A percentile compares a stretch with the other conserved stretches of the same genome.
Conservation (phyloP, 208 protist species). For the Leishmania tarentolae region DNA sequence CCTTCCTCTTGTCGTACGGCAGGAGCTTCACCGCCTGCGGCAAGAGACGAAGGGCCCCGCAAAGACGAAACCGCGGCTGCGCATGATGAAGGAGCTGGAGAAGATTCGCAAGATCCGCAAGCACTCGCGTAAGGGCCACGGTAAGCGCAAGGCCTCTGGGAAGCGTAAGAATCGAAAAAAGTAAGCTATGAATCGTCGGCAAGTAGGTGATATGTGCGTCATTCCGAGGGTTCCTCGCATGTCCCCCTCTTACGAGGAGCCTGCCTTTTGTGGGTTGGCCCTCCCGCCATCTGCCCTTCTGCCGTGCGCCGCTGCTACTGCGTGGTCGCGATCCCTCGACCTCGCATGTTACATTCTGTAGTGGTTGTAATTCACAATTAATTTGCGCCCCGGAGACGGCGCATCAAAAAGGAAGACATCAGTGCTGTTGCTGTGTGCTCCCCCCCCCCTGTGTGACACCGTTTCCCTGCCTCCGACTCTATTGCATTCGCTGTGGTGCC, state of each 20-base stretch:
- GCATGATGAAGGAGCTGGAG: slow-evolving; percentile 84
- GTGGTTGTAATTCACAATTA: slow-evolving; percentile 1
- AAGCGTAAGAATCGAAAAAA: slow-evolving; percentile 85
- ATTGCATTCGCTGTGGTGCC: neutral
- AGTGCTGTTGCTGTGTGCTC: neutral
- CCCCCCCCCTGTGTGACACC: neutral
- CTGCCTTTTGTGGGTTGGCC: neutral
- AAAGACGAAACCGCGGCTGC: slow-evolving; percentile 67
- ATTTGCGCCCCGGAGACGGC: neutral
- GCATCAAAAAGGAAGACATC: neutral
- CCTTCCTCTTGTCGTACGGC: slow-evolving; percentile 67
- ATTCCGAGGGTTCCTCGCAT: neutral
- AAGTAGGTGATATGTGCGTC: neutral
- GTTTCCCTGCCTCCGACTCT: neutral
- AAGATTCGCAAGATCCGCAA: slow-evolving; percentile 90
- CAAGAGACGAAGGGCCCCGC: slow-evolving; percentile 77
- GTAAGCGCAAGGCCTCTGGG: slow-evolving; percentile 81
- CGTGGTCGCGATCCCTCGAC: neutral
- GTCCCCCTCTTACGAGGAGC: neutral
- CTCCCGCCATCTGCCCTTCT: neutral
- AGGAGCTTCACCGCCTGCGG: slow-evolving; percentile 73
- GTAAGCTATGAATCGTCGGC: slow-evolving; percentile 11
- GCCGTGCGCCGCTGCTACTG: neutral
- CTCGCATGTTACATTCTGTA: neutral
- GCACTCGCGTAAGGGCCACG: slow-evolving; percentile 88